Evolutionary conservation across 2,329 filamentous ascomycete genomes (phyloP).

Genomic region (Trichoderma breve): DNA sequence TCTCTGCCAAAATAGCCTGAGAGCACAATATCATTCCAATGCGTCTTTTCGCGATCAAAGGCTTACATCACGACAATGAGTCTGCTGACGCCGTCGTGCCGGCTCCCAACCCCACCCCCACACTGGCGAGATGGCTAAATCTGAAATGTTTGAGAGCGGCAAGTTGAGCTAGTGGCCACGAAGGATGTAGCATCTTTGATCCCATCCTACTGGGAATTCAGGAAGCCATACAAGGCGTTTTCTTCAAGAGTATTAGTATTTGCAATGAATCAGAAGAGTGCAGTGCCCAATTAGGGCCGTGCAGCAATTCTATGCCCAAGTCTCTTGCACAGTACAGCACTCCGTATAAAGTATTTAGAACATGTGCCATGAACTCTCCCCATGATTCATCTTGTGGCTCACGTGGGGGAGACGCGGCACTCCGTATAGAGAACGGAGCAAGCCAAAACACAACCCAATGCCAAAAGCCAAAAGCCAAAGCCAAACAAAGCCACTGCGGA

Average conservation of each 20-base stretch:
- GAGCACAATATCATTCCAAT: background rate
- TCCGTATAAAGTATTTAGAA: background rate
- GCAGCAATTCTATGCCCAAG: background rate
- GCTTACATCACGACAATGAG: constrained; percentile 9
- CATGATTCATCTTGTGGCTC: background rate
- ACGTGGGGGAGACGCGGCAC: background rate
- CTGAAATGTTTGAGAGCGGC: background rate
- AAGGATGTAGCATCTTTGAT: background rate
- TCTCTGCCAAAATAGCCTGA: background rate
- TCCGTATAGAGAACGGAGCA: background rate
- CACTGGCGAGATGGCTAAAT: constrained; percentile 13
- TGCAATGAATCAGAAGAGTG: background rate
- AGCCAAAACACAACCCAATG: background rate
- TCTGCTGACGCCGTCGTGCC: constrained; percentile 9
- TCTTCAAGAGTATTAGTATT: background rate
- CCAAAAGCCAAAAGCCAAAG: background rate
- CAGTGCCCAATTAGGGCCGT: background rate
- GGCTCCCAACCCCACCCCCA: constrained; percentile 13
- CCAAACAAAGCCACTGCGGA: background rate
- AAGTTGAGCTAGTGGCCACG: background rate
- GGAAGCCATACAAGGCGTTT: background rate
- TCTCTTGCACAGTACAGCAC: background rate
- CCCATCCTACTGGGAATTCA: background rate
- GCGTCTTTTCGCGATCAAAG: constrained; percentile 7
- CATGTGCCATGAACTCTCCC: background rate